A percentile compares a stretch with the other conserved stretches of the same genome.
Conservation (phyloP, 805 yeast species). For the Monosporozyma yasuniensis region DNA sequence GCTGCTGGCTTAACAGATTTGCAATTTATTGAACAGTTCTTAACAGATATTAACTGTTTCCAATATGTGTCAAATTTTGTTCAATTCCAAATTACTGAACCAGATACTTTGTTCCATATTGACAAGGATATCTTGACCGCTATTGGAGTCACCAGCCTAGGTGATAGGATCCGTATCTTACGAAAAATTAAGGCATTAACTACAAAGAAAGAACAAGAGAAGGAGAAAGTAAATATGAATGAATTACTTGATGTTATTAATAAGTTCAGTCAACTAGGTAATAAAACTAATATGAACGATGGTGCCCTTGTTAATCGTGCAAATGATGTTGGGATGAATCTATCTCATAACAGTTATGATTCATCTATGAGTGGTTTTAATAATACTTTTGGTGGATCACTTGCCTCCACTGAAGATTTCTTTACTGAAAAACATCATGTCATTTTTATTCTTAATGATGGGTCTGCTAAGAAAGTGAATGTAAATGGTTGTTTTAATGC, state of each 20-base stretch:
- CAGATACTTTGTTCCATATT: slow-evolving; percentile 25
- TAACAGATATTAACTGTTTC: slow-evolving; percentile 16
- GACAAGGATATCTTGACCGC: slow-evolving; percentile 61
- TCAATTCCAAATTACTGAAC: slow-evolving; percentile 15
- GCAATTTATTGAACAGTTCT: slow-evolving; percentile 15
- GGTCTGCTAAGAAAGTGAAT: slow-evolving; percentile 57
- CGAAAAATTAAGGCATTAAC: slow-evolving; percentile 15
- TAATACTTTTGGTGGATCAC: slow-evolving; percentile 3
- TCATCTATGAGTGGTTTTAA: slow-evolving; percentile 8
- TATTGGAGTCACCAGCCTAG: slow-evolving; percentile 66
- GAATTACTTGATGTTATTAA: slow-evolving; percentile 17
- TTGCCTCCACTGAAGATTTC: slow-evolving; percentile 18
- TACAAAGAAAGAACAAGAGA: not conserved
- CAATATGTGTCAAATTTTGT: slow-evolving; percentile 17
- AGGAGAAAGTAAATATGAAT: not conserved
- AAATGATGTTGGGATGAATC: not conserved
- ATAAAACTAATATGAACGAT: not conserved
- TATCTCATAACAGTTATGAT: not conserved
- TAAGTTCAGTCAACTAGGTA: slow-evolving; percentile 15
- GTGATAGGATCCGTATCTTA: slow-evolving; percentile 70
- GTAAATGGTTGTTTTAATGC: slow-evolving; percentile 77
- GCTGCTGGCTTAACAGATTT: not conserved
- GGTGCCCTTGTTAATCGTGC: not conserved
- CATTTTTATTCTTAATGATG: slow-evolving; percentile 68
- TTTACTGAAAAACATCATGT: slow-evolving; percentile 37